Conservation (phyloP, 371 early-diverging fungal genomes). For the Batrachochytrium dendrobatidis region DNA sequence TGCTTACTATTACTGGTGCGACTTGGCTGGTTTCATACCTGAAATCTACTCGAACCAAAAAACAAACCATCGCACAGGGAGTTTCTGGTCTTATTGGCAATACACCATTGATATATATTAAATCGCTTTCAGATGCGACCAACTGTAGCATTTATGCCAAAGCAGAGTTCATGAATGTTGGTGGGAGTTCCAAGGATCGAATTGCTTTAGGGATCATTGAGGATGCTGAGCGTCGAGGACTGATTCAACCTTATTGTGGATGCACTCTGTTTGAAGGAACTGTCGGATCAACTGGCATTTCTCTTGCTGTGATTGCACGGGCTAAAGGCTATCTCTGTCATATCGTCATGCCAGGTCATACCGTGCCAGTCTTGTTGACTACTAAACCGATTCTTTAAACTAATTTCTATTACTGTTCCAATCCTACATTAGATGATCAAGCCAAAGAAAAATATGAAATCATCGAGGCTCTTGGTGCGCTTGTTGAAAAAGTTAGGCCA, state of each 20-base stretch:
- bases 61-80: background rate
- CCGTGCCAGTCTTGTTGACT: background rate
- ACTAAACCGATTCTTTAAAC: too few species aligned
- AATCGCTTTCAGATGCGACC: slow-evolving; percentile 76
- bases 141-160: slow-evolving; percentile 81
- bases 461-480: slow-evolving; percentile 77
- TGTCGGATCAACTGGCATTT: slow-evolving; percentile 54
- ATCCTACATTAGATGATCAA: slow-evolving; percentile 60
- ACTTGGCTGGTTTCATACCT: too few species aligned
- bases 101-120: slow-evolving; percentile 81
- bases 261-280: slow-evolving; percentile 92
- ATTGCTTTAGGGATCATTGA: slow-evolving; percentile 81
- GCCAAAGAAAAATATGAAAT: slow-evolving; percentile 83
- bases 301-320: slow-evolving; percentile 59
- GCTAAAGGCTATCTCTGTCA: slow-evolving; percentile 85
- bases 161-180: slow-evolving; percentile 83
- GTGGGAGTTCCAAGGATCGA: slow-evolving; percentile 87
- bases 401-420: background rate
- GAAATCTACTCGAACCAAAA: too few species aligned
- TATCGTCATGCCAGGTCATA: slow-evolving; percentile 82
- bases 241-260: slow-evolving; percentile 57
- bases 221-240: slow-evolving; percentile 58
- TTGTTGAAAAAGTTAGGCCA: slow-evolving; percentile 86
- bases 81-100: slow-evolving; percentile 63
- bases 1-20: too few species aligned